Base-by-base conservation (phyloP, 805 yeast species). In the Tetrapisispora namnaoensis region DNA sequence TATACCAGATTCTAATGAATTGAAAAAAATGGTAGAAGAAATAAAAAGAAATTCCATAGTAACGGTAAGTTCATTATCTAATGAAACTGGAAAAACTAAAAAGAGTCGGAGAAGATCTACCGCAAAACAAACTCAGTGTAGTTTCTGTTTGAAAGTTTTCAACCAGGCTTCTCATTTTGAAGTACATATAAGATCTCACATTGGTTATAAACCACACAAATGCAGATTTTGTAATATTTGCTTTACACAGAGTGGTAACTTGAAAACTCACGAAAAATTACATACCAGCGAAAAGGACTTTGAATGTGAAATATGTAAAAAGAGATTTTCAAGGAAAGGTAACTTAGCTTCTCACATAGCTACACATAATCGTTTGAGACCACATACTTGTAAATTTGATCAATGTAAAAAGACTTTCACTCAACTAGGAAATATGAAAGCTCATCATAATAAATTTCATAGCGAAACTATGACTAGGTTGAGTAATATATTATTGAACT, bases 281-380 rank as follows among this genome's bases (percentile, higher is more conserved):
- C 96, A 88, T 59, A 89, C 96, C 0, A 96, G 96, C 24, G 96
- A 90, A 58, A 85, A 86, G 62, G 97, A 97, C 8, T 91, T 83
- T 61, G 72, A 75, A 41, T 90, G 98, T 70, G 80, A 78, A 16
- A 68, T 76, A 4, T 90, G 98, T 66, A 78, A 78, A 21, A 77
- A 88, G 52, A 73, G 78, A 37, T 90, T 90, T 65, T 87, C 95
- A 46, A 77, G 96, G 60, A 86, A 90, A 66, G 97, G 98, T 18
- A 90, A 90, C 67, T 74, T 88, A 55, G 90, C 93, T 21, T 95
- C 95, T 3, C 98, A 90, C 67, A 72, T 75, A 62, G 69, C 86
- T 49, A 89, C 95, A 0, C 97, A 89, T 67, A 80, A 80, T 49
- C 80, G 84, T 55, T 70, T 79, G 49, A 81, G 84, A 58, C 96